Base-by-base conservation (phyloP, 345 rosid genomes). In the Eucalyptus curtisii region DNA sequence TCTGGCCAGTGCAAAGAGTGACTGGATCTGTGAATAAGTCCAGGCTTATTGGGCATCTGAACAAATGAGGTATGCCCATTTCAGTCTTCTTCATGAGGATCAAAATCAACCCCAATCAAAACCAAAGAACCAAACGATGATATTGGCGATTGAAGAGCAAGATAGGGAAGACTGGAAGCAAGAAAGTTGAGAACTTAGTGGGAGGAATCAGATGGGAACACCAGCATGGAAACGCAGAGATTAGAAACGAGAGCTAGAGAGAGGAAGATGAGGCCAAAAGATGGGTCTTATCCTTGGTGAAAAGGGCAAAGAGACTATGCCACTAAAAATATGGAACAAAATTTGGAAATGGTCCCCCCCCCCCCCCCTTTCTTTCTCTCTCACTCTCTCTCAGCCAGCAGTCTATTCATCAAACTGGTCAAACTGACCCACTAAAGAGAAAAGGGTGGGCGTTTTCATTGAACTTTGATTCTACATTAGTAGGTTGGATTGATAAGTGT, bases 11-110 rank as follows among this genome's bases (percentile, higher is more conserved):
- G 31, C 92, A 92, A 13, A 95, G 93, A 49, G 96, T 95, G 31
- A 95, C 97, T 40, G 97, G 97, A 92, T 95, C 97, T 86, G 88
- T 91, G 91, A 95, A 91, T 88, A 95, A 61, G 89, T 95, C 97
- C 61, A 95, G 94, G 66, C 95, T 95, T 42, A 95, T 95, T 8
- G 97, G 97, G 89, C 97, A 95, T 90, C 90, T 93, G 90, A 95
- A 95, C 88, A 93, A 90, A 90, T 93, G 93, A 86, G 96, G 96
- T 33, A 92, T 89, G 19, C 88, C 86, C 92, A 91, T 91, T 89
- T 91, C 79, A 87, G 88, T 68, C 87, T 90, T 89, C 87, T 86
- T 86, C 94, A 90, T 13, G 44, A 49, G 30, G 57, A 76, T 44
- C 88, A 4, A 30, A 49, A 59, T 80, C 68, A 22, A 31, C n/a